phyloP scores from a whole-genome alignment of 2,329 filamentous ascomycete genomes.

The Fusarium abutilonis region DNA sequence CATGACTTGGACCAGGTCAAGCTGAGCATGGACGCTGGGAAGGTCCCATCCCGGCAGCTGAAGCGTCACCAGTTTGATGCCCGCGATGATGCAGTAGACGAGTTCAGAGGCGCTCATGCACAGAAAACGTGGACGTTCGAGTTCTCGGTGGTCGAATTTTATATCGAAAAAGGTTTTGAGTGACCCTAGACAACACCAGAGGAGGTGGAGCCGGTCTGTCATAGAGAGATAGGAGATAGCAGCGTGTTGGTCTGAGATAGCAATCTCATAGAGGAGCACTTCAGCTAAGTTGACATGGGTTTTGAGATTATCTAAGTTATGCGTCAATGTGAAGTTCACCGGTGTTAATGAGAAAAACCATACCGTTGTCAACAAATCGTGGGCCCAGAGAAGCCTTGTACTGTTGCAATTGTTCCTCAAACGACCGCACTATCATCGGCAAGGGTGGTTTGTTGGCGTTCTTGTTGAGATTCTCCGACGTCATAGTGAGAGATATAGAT shows the following conservation, averaged over 20 bases:
- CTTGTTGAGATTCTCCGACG: conserved; percentile 44
- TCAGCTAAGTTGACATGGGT: conserved; percentile 58
- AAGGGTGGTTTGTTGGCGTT: conserved; percentile 53
- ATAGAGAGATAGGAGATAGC: conserved; percentile 47
- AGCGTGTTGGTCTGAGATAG: conserved; percentile 53
- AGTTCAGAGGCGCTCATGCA: conserved; percentile 59
- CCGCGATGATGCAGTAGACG: conserved; percentile 58
- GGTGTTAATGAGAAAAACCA: conserved; percentile 12
- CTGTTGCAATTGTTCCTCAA: conserved; percentile 56
- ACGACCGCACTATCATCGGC: conserved; percentile 54
- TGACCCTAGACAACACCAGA: conserved; percentile 57
- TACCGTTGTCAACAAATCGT: conserved; percentile 50
- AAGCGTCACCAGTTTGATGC: conserved; percentile 59
- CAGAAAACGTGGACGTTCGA: conserved; percentile 54
- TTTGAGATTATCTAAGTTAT: conserved; percentile 50
- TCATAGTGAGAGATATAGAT: conserved; percentile 56
- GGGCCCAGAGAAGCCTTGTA: conserved; percentile 52
- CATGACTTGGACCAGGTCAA: conserved; percentile 46
- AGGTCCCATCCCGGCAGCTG: conserved; percentile 59
- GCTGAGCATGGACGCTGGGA: conserved; percentile 49
- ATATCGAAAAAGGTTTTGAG: conserved; percentile 54
- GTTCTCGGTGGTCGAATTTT: conserved; percentile 47
- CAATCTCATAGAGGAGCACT: conserved; percentile 59
- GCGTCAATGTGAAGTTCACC: conserved; percentile 8
- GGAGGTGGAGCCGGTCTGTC: conserved; percentile 55